phyloP scores from a whole-genome alignment of 768 basidiomycete genomes.

The Cyathus striatus region DNA sequence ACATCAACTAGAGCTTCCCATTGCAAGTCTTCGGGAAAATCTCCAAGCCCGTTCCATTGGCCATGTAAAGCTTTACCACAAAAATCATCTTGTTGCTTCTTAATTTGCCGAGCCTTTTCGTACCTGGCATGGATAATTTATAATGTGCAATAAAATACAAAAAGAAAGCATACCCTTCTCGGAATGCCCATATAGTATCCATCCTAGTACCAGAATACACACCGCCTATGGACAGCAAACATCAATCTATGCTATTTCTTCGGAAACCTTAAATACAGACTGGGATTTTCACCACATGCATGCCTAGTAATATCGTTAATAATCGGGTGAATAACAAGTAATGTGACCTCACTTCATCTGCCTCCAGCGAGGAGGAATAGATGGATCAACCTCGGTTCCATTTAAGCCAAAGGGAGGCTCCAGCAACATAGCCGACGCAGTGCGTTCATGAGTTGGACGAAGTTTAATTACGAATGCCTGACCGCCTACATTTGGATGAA shows the following conservation, averaged over 20 bases:
- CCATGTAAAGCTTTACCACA: conserved; percentile 47
- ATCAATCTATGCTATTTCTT: conserved; percentile 5
- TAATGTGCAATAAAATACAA: conserved; percentile 8
- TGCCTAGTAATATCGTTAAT: conserved; percentile 32
- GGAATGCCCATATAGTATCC: conserved; percentile 64
- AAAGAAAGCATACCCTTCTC: conserved; percentile 37
- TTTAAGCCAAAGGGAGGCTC: conserved; percentile 64
- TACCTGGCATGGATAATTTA: conserved; percentile 38
- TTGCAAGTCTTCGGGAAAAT: conserved; percentile 63
- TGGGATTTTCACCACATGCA: conserved; percentile 56
- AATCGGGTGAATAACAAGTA: no score
- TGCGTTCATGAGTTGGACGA: conserved; percentile 65
- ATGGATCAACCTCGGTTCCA: conserved; percentile 30
- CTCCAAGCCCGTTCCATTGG: conserved; percentile 42
- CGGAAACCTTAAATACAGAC: conserved; percentile 20
- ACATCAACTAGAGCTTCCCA: conserved; percentile 76
- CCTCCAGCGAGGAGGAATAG: conserved; percentile 49
- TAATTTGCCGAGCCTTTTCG: conserved; percentile 57
- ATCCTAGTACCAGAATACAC: conserved; percentile 49
- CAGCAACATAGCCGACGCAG: conserved; percentile 69
- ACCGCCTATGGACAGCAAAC: conserved; percentile 22
- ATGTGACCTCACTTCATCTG: conserved; percentile 59
- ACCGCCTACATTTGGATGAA: conserved; percentile 40
- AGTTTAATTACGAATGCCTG: conserved; percentile 84
- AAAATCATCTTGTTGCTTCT: conserved; percentile 58